Base-by-base conservation (phyloP, 768 basidiomycete genomes). In the Lentinus brumalis region DNA sequence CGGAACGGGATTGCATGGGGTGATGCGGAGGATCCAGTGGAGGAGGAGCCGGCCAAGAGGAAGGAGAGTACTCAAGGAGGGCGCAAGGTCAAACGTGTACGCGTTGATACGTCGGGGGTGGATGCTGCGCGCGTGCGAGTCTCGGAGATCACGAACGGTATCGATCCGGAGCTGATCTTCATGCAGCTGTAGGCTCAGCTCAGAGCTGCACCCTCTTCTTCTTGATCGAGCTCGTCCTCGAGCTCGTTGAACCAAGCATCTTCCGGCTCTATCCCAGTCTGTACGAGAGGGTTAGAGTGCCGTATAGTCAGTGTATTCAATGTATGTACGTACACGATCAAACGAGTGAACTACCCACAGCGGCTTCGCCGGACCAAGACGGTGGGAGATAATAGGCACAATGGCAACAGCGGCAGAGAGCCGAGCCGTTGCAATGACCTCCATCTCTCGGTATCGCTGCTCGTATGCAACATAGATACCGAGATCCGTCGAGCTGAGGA, bases 321-420 rank as follows among this genome's bases (percentile, higher is more conserved):
- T 32, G 31, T 9, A 31, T 9, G 30, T 14, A 46, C 29, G 15
- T 56, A 56, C 54, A 5, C 54, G 2, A 18, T 56, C 54, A 35
- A 56, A 56, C 8, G 54, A 56, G n/a, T 56, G 54, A 2, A 56
- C 54, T 3, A n/a, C 54, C 42, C 44, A 56, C 2, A 56, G 29
- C 18, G 54, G 54, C 3, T 35, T 26, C 4, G 15, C 54, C 2
- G 2, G 30, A 2, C 54, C 54, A 5, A 45, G 54, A 6, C 15
- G 30, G 16, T 47, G 42, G 7, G 30, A 46, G 15, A n/a, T 11
- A 15, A 56, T 6, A 1, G 54, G 54, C 2, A 56, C 35, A 3
- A 56, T 21, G 2, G 54, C 54, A n/a, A 56, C 40, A 2, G 45
- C 2, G 3, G 44, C 54, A 1, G 54, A 10, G 2, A 56, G 31